These are phyloP conservation scores for Fusarium sp. DNA, from an alignment of 2,329 filamentous ascomycete genomes.

Conservation along the genomic window DNA sequence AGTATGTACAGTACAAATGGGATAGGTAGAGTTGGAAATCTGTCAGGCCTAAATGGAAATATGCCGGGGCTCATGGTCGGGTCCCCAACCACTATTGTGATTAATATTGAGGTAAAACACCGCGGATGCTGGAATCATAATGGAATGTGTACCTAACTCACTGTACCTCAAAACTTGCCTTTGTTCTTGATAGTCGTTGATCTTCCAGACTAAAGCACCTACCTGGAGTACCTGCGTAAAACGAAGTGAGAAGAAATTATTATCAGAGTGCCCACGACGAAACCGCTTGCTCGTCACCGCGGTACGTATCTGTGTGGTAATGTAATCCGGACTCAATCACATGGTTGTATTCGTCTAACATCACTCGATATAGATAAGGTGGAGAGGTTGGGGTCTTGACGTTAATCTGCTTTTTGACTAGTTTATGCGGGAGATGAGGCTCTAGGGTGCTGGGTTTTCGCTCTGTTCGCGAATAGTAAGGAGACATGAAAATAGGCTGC, in stretches of 20 bases:
- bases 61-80: neutral
- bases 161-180: neutral
- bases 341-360: conserved; percentile 41
- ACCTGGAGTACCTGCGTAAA: neutral
- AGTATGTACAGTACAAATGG: neutral
- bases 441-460: conserved; percentile 13
- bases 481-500: neutral
- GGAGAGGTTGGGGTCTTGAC: conserved; percentile 21
- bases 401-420: conserved; percentile 35
- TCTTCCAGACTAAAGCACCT: neutral
- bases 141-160: conserved; percentile 9
- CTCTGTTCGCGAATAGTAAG: conserved; percentile 18
- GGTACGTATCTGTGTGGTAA: neutral
- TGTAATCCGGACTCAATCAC: conserved; percentile 30
- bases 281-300: neutral
- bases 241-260: neutral
- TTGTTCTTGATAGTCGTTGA: neutral
- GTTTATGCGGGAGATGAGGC: conserved; percentile 34
- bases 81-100: neutral
- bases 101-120: neutral
- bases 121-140: neutral
- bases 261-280: neutral
- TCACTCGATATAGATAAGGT: conserved; percentile 37
- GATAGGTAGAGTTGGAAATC: neutral
- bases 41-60: neutral